phyloP scores from a whole-genome alignment of 164 flowering plant species.

The Chimonanthus salicifolius region DNA sequence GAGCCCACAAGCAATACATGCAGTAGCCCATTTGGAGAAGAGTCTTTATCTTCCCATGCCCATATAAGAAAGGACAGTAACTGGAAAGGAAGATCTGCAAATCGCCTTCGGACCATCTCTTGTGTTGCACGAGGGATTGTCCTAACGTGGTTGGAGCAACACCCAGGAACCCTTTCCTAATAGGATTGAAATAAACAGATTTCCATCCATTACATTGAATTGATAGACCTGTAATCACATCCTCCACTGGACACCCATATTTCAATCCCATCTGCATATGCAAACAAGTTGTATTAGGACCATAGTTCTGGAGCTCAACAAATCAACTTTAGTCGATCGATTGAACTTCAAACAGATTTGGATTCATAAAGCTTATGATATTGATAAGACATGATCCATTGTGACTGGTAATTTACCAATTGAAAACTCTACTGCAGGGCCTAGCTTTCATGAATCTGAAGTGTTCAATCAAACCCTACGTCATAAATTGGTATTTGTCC shows the following conservation, averaged over 20 bases:
- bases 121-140: slow-evolving; percentile 21
- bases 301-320: no score
- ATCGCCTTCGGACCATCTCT: slow-evolving; percentile 31
- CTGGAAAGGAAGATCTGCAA: slow-evolving; percentile 24
- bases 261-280: slow-evolving; percentile 28
- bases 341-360: no score
- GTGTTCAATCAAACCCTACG: no score
- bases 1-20: slow-evolving; percentile 22
- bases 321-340: no score
- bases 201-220: slow-evolving; percentile 38
- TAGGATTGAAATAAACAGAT: slow-evolving; percentile 25
- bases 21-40: slow-evolving; percentile 26
- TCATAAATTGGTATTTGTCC: no score
- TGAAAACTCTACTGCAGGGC: no score
- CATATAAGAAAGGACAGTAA: slow-evolving; percentile 22
- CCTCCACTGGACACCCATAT: slow-evolving; percentile 32
- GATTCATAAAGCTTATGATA: no score
- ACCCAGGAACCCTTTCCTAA: slow-evolving; percentile 20
- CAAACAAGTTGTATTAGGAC: background rate
- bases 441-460: no score
- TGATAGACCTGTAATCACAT: slow-evolving; percentile 31
- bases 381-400: no score
- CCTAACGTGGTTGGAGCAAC: slow-evolving; percentile 18
- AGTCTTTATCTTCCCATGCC: slow-evolving; percentile 18
- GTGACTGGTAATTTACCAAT: no score